Evolutionary conservation across 75 land plant species (phyloP).

Genomic region (Sequoiadendron giganteum): DNA sequence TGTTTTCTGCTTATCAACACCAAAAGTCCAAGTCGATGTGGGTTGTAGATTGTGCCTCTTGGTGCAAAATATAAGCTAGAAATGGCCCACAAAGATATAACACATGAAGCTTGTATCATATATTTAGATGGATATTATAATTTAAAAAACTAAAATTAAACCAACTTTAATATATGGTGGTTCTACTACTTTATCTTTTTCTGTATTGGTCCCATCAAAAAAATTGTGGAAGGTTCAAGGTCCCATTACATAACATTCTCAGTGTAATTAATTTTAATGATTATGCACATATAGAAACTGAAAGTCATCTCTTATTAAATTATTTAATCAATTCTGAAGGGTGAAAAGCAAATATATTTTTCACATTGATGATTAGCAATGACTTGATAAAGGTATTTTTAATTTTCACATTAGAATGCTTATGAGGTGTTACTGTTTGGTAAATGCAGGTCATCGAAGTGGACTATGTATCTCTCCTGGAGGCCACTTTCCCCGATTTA

Average conservation of each 20-base stretch:
- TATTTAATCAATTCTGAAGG: background rate
- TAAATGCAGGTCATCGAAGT: conserved; percentile 42
- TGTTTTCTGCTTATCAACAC: too few relatives aligned
- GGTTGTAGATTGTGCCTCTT: too few relatives aligned
- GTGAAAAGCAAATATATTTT: background rate
- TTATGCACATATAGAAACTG: too few relatives aligned
- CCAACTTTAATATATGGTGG: too few relatives aligned
- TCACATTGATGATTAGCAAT: background rate
- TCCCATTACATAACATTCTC: background rate
- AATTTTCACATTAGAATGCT: background rate
- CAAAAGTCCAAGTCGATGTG: too few relatives aligned
- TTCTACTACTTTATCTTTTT: too few relatives aligned
- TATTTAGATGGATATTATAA: too few relatives aligned
- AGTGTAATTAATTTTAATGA: background rate
- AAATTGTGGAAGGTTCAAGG: background rate
- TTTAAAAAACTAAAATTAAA: too few relatives aligned
- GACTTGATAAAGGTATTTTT: background rate
- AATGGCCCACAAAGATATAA: too few relatives aligned
- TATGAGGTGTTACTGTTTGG: background rate
- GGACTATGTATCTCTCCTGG: conserved; percentile 68
- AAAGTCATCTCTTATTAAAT: background rate
- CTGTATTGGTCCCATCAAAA: too few relatives aligned
- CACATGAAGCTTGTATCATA: too few relatives aligned
- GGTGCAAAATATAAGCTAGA: too few relatives aligned
- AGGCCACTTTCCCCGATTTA: conserved; percentile 74